Evolutionary conservation across 129 eudicot genomes (phyloP).

Genomic region (Pseudognaphalium luteoalbum): DNA sequence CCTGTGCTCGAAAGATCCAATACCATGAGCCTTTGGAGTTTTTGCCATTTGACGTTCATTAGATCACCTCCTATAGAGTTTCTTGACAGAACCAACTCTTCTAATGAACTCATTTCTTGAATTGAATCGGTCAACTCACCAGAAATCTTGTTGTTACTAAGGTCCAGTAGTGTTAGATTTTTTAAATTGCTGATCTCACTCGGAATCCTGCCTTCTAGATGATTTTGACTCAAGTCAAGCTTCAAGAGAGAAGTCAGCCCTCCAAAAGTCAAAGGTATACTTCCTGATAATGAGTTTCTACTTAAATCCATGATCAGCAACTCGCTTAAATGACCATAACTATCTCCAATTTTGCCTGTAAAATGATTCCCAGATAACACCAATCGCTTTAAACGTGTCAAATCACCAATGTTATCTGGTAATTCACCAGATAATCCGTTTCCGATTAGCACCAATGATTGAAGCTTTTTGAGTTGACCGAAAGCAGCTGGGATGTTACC

Average conservation of each 20-base stretch:
- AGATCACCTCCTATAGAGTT: constrained; percentile 64
- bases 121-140: constrained; percentile 57
- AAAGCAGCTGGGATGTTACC: constrained; percentile 51
- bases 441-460: constrained; percentile 55
- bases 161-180: constrained; percentile 63
- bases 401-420: constrained; percentile 47
- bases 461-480: constrained; percentile 57
- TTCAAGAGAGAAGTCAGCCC: constrained; percentile 62
- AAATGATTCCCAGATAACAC: constrained; percentile 52
- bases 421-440: constrained; percentile 56
- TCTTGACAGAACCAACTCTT: constrained; percentile 63
- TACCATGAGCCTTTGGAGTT: constrained; percentile 39
- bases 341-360: constrained; percentile 41
- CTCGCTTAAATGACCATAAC: constrained; percentile 44
- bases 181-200: constrained; percentile 44
- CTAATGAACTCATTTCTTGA: constrained; percentile 49
- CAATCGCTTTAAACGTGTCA: constrained; percentile 44
- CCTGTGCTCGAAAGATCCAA: constrained; percentile 59
- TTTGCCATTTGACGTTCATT: constrained; percentile 48
- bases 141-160: constrained; percentile 61
- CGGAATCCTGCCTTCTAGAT: constrained; percentile 52
- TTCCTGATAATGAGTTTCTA: constrained; percentile 58
- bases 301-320: constrained; percentile 66
- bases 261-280: constrained; percentile 45
- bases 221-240: constrained; percentile 69